Conservation (phyloP, 345 rosid species). For the Schrenkiella parvula region DNA sequence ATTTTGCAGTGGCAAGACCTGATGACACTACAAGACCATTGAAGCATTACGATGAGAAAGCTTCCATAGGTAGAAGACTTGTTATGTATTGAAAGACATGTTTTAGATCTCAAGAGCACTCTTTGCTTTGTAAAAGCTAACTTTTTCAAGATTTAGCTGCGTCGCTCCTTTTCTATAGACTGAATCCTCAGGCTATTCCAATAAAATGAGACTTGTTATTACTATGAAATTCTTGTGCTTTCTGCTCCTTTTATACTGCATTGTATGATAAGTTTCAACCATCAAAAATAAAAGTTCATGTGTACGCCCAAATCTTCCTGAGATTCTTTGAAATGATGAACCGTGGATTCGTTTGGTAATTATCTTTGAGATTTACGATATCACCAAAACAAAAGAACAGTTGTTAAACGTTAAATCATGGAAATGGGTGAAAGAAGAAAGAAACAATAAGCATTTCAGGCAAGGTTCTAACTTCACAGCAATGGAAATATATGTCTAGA, state of each 20-base stretch:
- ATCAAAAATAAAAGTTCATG: neutral
- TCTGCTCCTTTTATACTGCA: neutral
- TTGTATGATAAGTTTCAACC: neutral
- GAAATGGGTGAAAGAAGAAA: slow-evolving; percentile 15
- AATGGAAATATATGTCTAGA: neutral
- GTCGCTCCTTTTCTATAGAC: neutral
- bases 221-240: neutral
- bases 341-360: neutral
- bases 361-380: neutral
- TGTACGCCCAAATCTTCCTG: neutral
- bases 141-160: neutral
- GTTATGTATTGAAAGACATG: neutral
- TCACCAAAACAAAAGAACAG: neutral
- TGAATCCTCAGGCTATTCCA: neutral
- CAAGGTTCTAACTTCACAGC: neutral
- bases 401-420: neutral
- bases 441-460: neutral
- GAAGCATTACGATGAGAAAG: neutral
- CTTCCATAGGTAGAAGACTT: neutral
- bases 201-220: neutral
- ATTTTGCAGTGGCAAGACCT: slow-evolving; percentile 6
- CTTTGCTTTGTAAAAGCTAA: neutral
- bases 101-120: slow-evolving; percentile 1
- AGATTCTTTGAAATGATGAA: neutral
- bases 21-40: neutral